phyloP scores from a whole-genome alignment of 768 basidiomycete species.

The Dioszegia hungarica region DNA sequence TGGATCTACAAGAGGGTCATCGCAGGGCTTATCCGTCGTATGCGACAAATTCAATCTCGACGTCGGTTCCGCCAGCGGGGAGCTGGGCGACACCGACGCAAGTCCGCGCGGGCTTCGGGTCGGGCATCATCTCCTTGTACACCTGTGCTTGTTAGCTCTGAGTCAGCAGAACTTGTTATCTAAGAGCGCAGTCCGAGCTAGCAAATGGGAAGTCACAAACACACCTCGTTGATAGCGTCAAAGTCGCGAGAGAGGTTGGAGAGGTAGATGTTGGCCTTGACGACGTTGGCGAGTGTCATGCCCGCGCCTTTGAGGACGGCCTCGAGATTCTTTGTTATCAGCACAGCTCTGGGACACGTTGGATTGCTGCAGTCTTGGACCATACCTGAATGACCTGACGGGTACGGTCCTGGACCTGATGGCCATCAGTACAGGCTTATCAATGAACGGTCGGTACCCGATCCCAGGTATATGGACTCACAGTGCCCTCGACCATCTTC shows the following conservation, averaged over 20 bases:
- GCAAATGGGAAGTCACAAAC: not conserved
- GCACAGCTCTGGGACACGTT: too few relatives aligned
- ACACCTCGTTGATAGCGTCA: constrained; percentile 37
- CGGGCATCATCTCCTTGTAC: constrained; percentile 41
- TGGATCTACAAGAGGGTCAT: not conserved
- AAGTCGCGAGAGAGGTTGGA: constrained; percentile 42
- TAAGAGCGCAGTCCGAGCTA: too few relatives aligned
- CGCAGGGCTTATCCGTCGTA: constrained; percentile 26
- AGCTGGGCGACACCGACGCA: constrained; percentile 44
- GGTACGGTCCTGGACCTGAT: constrained; percentile 40
- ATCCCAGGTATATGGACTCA: constrained; percentile 16
- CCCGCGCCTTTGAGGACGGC: constrained; percentile 38
- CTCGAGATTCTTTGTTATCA: constrained; percentile 37
- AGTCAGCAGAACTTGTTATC: not conserved
- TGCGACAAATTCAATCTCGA: constrained; percentile 45
- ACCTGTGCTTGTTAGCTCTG: constrained; percentile 20
- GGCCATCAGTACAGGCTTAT: not conserved
- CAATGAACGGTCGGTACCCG: too few relatives aligned
- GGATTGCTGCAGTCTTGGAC: not conserved
- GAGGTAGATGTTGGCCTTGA: constrained; percentile 47
- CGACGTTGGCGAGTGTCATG: constrained; percentile 38
- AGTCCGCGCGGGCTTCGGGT: constrained; percentile 45
- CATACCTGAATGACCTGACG: constrained; percentile 40
- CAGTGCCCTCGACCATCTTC: constrained; percentile 42
- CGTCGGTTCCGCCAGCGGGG: constrained; percentile 44